Evolutionary conservation across 2,329 filamentous ascomycete genomes (phyloP).

Genomic region (Diplodia corticola): DNA sequence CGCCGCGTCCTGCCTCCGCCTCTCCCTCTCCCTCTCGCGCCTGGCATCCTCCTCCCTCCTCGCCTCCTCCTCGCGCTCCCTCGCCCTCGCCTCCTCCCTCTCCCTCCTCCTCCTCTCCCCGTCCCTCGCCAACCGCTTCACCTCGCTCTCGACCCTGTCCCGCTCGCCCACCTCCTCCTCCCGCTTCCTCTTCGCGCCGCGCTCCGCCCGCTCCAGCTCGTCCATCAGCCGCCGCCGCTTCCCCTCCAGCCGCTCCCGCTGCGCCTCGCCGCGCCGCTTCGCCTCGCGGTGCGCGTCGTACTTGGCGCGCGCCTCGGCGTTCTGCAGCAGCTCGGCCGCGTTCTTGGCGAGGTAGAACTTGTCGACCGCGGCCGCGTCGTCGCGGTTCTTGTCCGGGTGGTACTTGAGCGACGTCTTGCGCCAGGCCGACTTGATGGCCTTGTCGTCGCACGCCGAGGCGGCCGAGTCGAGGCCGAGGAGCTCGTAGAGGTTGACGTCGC

Average conservation of each 20-base stretch:
- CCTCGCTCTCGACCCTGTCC: slow-evolving; percentile 55
- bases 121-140: slow-evolving; percentile 18
- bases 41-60: slow-evolving; percentile 43
- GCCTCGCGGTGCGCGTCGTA: slow-evolving; percentile 77
- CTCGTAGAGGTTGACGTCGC: slow-evolving; percentile 69
- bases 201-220: slow-evolving; percentile 78
- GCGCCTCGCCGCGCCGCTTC: slow-evolving; percentile 65
- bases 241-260: slow-evolving; percentile 72
- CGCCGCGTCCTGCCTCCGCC: slow-evolving; percentile 53
- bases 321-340: slow-evolving; percentile 80
- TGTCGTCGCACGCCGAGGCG: slow-evolving; percentile 54
- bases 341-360: slow-evolving; percentile 85
- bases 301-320: slow-evolving; percentile 67
- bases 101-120: slow-evolving; percentile 20
- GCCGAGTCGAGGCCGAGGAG: slow-evolving; percentile 64
- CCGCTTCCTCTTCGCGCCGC: slow-evolving; percentile 51
- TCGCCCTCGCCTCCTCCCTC: slow-evolving; percentile 10
- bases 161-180: slow-evolving; percentile 48
- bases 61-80: slow-evolving; percentile 50
- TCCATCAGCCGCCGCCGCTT: slow-evolving; percentile 77
- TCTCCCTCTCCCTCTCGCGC: slow-evolving; percentile 48
- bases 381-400: slow-evolving; percentile 86
- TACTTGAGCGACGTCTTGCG: slow-evolving; percentile 83
- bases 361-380: slow-evolving; percentile 62
- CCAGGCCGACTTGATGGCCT: slow-evolving; percentile 82